Conservation (phyloP, 805 yeast genomes). For the Metschnikowia orientalis region DNA sequence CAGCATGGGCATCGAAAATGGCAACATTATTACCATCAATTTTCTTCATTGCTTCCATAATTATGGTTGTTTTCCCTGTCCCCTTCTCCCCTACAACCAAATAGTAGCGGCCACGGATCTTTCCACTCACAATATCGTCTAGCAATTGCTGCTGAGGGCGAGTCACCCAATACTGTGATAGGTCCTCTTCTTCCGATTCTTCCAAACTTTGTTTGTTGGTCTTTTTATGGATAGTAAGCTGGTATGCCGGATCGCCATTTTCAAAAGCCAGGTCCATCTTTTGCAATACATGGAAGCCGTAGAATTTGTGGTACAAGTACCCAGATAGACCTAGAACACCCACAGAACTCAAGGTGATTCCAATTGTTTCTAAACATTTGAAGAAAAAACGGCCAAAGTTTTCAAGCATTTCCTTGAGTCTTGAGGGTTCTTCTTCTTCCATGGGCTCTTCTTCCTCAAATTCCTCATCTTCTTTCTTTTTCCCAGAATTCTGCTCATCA, state of each 20-base stretch:
- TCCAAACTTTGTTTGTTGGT: constrained; percentile 25
- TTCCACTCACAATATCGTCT: constrained; percentile 63
- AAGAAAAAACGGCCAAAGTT: constrained; percentile 22
- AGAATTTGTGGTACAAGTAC: constrained; percentile 59
- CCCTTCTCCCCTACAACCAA: constrained; percentile 80
- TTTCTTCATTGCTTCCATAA: constrained; percentile 64
- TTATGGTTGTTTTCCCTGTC: constrained; percentile 76
- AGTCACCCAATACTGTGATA: constrained; percentile 52
- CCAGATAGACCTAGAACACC: constrained; percentile 71
- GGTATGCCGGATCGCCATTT: constrained; percentile 60
- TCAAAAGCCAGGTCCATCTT: constrained; percentile 68
- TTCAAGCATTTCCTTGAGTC: constrained; percentile 19
- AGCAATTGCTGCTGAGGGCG: constrained; percentile 63
- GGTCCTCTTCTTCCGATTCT: constrained; percentile 21
- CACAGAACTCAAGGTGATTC: constrained; percentile 66
- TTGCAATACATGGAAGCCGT: constrained; percentile 52
- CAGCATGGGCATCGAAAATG: constrained; percentile 77
- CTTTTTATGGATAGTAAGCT: constrained; percentile 50
- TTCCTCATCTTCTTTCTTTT: constrained; percentile 9
- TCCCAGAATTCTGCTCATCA: constrained; percentile 16
- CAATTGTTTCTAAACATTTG: constrained; percentile 62
- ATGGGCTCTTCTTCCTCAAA: constrained; percentile 10
- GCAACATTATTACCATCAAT: constrained; percentile 62
- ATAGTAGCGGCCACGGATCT: constrained; percentile 63
- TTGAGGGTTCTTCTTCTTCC: constrained; percentile 12